Evolutionary conservation across 306 rosid species (phyloP), one percentile per base, ranked within the genome.

Genomic region (Acacia acuminata): DNA sequence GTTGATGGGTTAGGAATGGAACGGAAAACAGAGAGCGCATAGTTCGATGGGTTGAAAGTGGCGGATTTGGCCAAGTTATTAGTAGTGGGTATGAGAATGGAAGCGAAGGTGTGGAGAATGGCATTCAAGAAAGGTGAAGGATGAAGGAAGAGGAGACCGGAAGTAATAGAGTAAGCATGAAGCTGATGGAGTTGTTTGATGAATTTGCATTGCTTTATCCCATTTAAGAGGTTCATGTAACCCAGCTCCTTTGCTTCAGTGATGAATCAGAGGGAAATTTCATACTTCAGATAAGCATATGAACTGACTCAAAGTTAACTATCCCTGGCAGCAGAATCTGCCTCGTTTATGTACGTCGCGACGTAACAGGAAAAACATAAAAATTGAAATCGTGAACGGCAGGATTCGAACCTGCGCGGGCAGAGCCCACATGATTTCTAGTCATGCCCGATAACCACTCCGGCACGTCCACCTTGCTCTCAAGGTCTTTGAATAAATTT

Each of bases 381-480:
- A 20, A 7, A 5, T 16, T 15, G 4, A 16, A 15, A 53, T 16
- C 88, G 91, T 89, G 89, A 43, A 86, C 89, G 91, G 90, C 90
- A 88, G 89, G 91, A 87, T 91, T 91, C 92, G 88, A 91, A 91
- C 92, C 91, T 91, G 89, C 92, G 88, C 92, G 87, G 91, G 70
- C 88, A 82, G 20, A 91, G 91, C 90, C 90, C 94, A 90, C 88
- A 88, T 90, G 94, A 90, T 90, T 90, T 90, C 93, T 88, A 90
- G 87, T 89, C 92, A 91, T 89, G 94, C 94, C 92, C 91, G 90
- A 89, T 91, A 87, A 89, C 91, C 92, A 91, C 94, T 87, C 90
- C 87, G 88, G 88, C 87, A 81, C 90, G 85, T 86, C 89, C 89
- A 76, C 87, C 12, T 55, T 2, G 1, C 7, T n/a, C 11, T 0